Evolutionary conservation across 768 basidiomycete genomes (phyloP).

Genomic region (Pulveroboletus ravenelii): DNA sequence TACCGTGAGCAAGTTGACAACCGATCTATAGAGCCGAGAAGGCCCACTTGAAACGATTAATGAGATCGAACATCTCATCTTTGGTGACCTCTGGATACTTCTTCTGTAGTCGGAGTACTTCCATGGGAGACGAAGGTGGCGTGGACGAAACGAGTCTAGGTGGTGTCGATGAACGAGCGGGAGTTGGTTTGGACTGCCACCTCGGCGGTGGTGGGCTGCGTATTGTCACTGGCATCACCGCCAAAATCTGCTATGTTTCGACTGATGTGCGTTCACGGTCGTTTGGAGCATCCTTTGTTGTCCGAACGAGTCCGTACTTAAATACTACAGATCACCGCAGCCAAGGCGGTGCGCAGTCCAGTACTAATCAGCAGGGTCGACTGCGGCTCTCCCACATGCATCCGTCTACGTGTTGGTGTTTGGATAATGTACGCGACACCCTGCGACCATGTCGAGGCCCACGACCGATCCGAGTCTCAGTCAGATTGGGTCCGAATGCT

Average conservation of each 20-base stretch:
- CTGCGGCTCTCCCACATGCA: background rate
- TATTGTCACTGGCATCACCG: background rate
- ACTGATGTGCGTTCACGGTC: too few relatives aligned
- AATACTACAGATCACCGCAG: background rate
- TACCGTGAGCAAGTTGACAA: background rate
- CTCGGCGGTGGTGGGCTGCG: conserved; percentile 8
- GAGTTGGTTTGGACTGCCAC: conserved; percentile 13
- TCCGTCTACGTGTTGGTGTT: background rate
- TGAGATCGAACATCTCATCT: conserved; percentile 93
- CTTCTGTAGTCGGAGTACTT: conserved; percentile 81
- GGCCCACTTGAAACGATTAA: conserved; percentile 93
- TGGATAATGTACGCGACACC: background rate
- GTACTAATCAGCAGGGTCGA: background rate
- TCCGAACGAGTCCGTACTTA: background rate
- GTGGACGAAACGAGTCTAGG: conserved; percentile 6
- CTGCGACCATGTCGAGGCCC: too few relatives aligned
- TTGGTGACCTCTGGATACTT: conserved; percentile 88
- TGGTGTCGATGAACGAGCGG: conserved; percentile 6
- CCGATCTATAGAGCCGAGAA: background rate
- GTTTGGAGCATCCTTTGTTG: background rate
- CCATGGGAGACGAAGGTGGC: conserved; percentile 45
- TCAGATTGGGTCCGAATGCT: too few relatives aligned
- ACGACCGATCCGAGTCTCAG: too few relatives aligned
- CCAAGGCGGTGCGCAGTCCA: background rate
- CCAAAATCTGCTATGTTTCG: background rate